A percentile compares a stretch with the other conserved stretches of the same genome.
phyloP scores from a whole-genome alignment of 225 moss, liverwort and hornwort genomes.

The Neckera pumila region DNA sequence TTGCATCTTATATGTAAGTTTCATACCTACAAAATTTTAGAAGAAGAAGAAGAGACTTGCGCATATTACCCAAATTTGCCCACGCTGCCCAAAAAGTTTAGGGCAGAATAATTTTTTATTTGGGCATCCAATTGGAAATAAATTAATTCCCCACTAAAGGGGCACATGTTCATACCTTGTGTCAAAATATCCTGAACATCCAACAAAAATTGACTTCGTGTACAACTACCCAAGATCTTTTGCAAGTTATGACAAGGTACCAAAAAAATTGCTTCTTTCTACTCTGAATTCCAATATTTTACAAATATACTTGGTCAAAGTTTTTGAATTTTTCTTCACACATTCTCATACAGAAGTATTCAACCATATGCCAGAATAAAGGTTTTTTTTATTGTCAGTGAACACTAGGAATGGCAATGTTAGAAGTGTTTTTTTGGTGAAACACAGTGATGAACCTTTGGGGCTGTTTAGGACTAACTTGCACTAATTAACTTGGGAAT shows the following conservation, averaged over 20 bases:
- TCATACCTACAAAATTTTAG: too few species aligned
- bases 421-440: not conserved
- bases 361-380: not conserved
- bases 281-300: not conserved
- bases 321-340: not conserved
- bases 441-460: not conserved
- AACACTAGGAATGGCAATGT: not conserved
- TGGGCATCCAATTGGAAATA: too few species aligned
- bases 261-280: too few species aligned
- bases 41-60: not conserved
- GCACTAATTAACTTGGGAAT: not conserved
- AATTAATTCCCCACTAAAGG: not conserved
- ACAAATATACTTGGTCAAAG: not conserved
- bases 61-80: rapidly evolving
- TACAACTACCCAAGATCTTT: rapidly evolving
- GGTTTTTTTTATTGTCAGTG: too few species aligned
- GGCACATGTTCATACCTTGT: not conserved
- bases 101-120: rapidly evolving
- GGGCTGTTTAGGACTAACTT: not conserved
- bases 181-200: not conserved
- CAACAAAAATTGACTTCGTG: not conserved
- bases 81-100: rapidly evolving
- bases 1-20: not conserved
- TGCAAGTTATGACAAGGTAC: not conserved
- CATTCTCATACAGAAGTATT: not conserved